A percentile compares a stretch with the other conserved stretches of the same genome.
These are phyloP conservation scores for Pseudogymnoascus sp. DNA, from an alignment of 2,329 filamentous ascomycete species.

Conservation along the genomic window DNA sequence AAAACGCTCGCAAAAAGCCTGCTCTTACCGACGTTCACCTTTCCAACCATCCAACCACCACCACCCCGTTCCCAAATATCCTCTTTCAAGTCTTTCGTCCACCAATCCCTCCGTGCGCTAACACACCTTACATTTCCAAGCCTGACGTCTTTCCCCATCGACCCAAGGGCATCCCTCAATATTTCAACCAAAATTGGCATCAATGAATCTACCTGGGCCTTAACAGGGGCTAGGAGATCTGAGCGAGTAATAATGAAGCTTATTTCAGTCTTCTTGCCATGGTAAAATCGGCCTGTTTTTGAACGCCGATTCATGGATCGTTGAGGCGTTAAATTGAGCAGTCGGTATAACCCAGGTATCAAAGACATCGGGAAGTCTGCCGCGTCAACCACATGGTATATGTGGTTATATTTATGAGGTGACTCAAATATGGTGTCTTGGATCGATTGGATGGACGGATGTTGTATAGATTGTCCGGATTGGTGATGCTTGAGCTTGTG, in stretches of 20 bases:
- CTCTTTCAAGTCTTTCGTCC: conserved; percentile 79
- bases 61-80: conserved; percentile 79
- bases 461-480: conserved; percentile 62
- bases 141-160: conserved; percentile 61
- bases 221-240: conserved; percentile 76
- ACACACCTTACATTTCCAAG: conserved; percentile 83
- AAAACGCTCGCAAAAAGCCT: conserved; percentile 82
- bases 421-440: conserved; percentile 81
- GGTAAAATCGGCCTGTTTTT: conserved; percentile 55
- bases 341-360: conserved; percentile 64
- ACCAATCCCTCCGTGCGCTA: conserved; percentile 81
- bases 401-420: conserved; percentile 82
- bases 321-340: conserved; percentile 65
- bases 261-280: conserved; percentile 65
- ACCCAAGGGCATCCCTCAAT: conserved; percentile 67
- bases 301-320: conserved; percentile 77
- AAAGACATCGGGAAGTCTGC: conserved; percentile 96
- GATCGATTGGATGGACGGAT: conserved; percentile 75
- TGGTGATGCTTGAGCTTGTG: conserved; percentile 74
- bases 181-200: conserved; percentile 80
- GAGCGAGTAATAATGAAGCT: conserved; percentile 88
- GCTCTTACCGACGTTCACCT: conserved; percentile 96
- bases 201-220: conserved; percentile 74
- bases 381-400: conserved; percentile 92
- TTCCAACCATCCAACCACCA: conserved; percentile 94